phyloP scores from a whole-genome alignment of 2,329 filamentous ascomycete genomes.

The Diaporthe nobilis region DNA sequence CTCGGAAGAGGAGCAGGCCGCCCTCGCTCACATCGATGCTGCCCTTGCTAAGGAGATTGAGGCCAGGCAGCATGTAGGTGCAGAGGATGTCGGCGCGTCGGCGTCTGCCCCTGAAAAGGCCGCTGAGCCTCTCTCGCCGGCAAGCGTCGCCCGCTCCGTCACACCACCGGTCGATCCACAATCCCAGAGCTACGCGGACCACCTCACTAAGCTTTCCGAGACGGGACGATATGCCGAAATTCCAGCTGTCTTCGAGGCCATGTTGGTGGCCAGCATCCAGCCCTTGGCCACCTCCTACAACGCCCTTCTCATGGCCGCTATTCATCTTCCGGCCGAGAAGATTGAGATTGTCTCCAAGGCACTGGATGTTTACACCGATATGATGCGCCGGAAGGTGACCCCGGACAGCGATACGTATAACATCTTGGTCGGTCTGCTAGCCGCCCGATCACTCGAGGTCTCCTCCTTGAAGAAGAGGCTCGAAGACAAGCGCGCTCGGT shows the following conservation, averaged over 20 bases:
- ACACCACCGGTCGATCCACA: slow-evolving; percentile 75
- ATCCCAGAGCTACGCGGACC: slow-evolving; percentile 80
- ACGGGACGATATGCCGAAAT: slow-evolving; percentile 87
- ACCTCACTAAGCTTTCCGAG: slow-evolving; percentile 81
- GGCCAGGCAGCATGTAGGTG: slow-evolving; percentile 53
- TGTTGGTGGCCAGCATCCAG: slow-evolving; percentile 85
- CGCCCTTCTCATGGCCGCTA: slow-evolving; percentile 86
- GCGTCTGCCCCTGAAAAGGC: slow-evolving; percentile 51
- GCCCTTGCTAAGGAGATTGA: slow-evolving; percentile 85
- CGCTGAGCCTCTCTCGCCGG: slow-evolving; percentile 56
- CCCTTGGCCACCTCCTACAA: slow-evolving; percentile 94
- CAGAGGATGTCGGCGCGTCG: slow-evolving; percentile 59
- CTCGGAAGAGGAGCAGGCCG: slow-evolving; percentile 67
- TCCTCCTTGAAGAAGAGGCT: slow-evolving; percentile 79
- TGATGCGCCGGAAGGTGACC: slow-evolving; percentile 87
- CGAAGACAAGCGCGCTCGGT: slow-evolving; percentile 86
- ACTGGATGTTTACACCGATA: slow-evolving; percentile 95
- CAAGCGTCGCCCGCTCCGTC: slow-evolving; percentile 67
- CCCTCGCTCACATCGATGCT: slow-evolving; percentile 86
- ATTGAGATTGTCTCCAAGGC: slow-evolving; percentile 91
- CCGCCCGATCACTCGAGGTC: slow-evolving; percentile 84
- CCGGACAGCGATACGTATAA: slow-evolving; percentile 91
- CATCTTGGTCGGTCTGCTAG: slow-evolving; percentile 86
- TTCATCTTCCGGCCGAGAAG: slow-evolving; percentile 83
- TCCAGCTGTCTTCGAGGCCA: slow-evolving; percentile 89